phyloP scores from a whole-genome alignment of 768 basidiomycete species.

The Phlebiopsis gigantea region DNA sequence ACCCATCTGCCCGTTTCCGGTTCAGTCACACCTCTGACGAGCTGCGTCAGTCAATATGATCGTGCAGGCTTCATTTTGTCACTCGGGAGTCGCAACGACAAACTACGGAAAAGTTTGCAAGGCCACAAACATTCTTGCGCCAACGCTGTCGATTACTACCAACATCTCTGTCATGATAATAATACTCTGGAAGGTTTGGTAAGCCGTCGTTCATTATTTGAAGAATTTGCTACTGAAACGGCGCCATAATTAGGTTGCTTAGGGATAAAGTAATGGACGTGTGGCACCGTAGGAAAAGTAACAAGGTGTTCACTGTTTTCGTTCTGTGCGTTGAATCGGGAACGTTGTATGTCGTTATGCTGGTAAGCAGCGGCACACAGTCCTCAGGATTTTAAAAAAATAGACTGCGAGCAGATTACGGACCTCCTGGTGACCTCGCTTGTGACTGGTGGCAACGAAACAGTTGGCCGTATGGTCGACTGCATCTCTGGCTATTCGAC shows the following conservation, averaged over 20 bases:
- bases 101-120: slow-evolving; percentile 9
- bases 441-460: slow-evolving; percentile 9
- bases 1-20: neutral
- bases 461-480: slow-evolving; percentile 4
- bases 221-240: neutral
- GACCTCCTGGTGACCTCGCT: slow-evolving; percentile 9
- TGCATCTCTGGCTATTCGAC: slow-evolving; percentile 10
- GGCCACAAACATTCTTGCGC: slow-evolving; percentile 7
- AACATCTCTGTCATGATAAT: slow-evolving; percentile 13
- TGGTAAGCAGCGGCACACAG: neutral
- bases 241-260: slow-evolving; percentile 3
- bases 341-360: slow-evolving; percentile 7
- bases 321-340: slow-evolving; percentile 11
- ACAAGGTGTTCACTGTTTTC: slow-evolving; percentile 7
- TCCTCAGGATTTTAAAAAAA: neutral
- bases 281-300: neutral
- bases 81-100: slow-evolving; percentile 9
- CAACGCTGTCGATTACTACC: slow-evolving; percentile 8
- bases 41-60: slow-evolving; percentile 1
- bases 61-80: slow-evolving; percentile 6
- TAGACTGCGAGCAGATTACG: neutral
- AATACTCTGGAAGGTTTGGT: slow-evolving; percentile 8
- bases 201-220: neutral
- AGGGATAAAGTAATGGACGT: neutral
- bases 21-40: neutral